phyloP scores from a whole-genome alignment of 1,284 basidiomycete species.

The Spongispora temasekensis region DNA sequence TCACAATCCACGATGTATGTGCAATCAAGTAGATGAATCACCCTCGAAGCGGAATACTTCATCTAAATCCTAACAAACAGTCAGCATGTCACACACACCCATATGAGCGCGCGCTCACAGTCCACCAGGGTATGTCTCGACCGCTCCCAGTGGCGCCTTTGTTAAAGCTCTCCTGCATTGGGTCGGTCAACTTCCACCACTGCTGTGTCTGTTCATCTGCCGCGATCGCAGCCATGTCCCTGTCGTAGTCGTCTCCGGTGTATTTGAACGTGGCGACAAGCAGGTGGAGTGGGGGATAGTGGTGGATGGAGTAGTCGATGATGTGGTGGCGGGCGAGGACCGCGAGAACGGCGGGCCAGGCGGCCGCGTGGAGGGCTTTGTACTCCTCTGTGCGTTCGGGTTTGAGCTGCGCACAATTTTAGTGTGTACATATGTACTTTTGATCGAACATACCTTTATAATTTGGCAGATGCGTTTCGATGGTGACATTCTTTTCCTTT shows the following conservation, averaged over 20 bases:
- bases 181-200: slow-evolving; percentile 80
- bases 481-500: slow-evolving; percentile 36
- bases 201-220: slow-evolving; percentile 66
- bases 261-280: slow-evolving; percentile 75
- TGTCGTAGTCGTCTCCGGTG: slow-evolving; percentile 58
- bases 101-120: slow-evolving; percentile 39
- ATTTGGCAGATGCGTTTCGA: slow-evolving; percentile 73
- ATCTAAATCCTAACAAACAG: slow-evolving; percentile 49
- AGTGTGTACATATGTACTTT: background rate
- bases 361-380: slow-evolving; percentile 62
- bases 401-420: slow-evolving; percentile 50
- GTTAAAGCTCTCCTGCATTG: slow-evolving; percentile 76
- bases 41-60: slow-evolving; percentile 77
- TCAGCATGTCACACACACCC: background rate
- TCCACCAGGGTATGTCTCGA: slow-evolving; percentile 72
- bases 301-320: slow-evolving; percentile 76
- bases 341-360: slow-evolving; percentile 73
- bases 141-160: slow-evolving; percentile 70
- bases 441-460: slow-evolving; percentile 51
- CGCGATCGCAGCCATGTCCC: slow-evolving; percentile 66
- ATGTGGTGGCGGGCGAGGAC: slow-evolving; percentile 69
- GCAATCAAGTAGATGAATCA: slow-evolving; percentile 9
- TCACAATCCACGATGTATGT: background rate
- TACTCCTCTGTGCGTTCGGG: slow-evolving; percentile 67
- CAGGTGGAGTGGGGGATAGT: slow-evolving; percentile 61